Percentiles rank a stretch among this genome's conserved stretches.
Conservation (phyloP, 164 flowering plant species). For the Kalanchoe fedtschenkoi region DNA sequence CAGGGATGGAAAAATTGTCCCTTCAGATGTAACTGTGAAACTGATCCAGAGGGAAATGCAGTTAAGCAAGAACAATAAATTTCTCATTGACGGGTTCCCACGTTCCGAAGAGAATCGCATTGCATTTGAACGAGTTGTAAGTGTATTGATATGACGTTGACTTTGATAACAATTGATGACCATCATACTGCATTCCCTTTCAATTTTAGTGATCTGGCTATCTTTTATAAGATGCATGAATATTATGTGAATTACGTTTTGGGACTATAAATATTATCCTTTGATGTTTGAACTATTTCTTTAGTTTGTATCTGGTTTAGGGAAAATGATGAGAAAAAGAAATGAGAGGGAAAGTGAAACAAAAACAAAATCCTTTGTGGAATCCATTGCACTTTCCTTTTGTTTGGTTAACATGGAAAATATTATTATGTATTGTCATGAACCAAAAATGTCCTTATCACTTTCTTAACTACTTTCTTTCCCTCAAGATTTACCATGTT, state of each 20-base stretch:
- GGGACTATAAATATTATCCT: neutral
- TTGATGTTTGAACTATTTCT: neutral
- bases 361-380: too few relatives aligned
- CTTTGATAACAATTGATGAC: neutral
- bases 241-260: neutral
- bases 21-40: conserved; percentile 75
- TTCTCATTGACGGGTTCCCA: conserved; percentile 96
- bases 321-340: too few relatives aligned
- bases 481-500: too few relatives aligned
- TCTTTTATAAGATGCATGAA: too few relatives aligned
- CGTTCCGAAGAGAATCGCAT: conserved; percentile 84
- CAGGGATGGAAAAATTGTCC: conserved; percentile 81
- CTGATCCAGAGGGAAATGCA: conserved; percentile 60
- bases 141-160: conserved; percentile 17
- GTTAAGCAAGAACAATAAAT: conserved; percentile 44
- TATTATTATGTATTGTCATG: too few relatives aligned
- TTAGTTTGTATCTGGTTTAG: too few relatives aligned
- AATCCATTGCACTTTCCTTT: too few relatives aligned
- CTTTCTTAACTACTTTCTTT: too few relatives aligned
- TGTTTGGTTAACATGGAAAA: too few relatives aligned
- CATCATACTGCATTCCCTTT: neutral
- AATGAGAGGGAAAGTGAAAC: too few relatives aligned
- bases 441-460: too few relatives aligned
- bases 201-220: neutral
- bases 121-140: conserved; percentile 77